Base-by-base conservation (phyloP, 2,329 filamentous ascomycete species). In the Pseudomassariella vexata region DNA sequence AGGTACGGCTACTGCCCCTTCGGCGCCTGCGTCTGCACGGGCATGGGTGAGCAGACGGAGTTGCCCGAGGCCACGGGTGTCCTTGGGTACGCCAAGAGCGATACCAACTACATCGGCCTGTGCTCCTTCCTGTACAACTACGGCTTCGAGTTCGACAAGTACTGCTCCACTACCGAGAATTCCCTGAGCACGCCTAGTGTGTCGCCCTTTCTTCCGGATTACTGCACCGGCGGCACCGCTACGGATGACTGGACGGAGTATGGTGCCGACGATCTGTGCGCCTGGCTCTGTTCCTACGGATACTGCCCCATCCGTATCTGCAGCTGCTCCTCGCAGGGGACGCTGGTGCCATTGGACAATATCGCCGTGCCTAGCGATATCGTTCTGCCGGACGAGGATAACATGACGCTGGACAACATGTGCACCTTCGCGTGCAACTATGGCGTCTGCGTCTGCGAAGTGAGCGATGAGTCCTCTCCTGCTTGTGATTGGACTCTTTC, bases 351-450 rank as follows among this genome's bases (percentile, higher is more conserved):
- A 1, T 19, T 18, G 27, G 27, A 29, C 27, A 18, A 29, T 15
- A 11, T 19, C 9, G 9, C 19, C 9, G 27, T 19, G 11, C 12
- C 27, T 9, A 20, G 12, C 8, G 27, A 19, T 2, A n/a, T n/a
- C n/a, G n/a, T n/a, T n/a, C n/a, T n/a, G n/a, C n/a, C n/a, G n/a
- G n/a, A n/a, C n/a, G n/a, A n/a, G n/a, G n/a, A n/a, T n/a, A n/a
- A n/a, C n/a, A n/a, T n/a, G n/a, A n/a, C n/a, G n/a, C 27, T 17
- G 27, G 14, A 18, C 27, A 19, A 19, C 9, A 9, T 29, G 18
- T 29, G 27, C 18, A 12, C 19, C 6, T 29, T 29, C 19, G 27
- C 27, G 5, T 29, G 27, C 27, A 17, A 27, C 14, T 14, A 27
- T 2, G 24, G 19, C 8, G 19, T 17, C n/a, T 27, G 12, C 14